Evolutionary conservation across 1,284 basidiomycete species (phyloP).

Genomic region (Heterobasidion parviporum): DNA sequence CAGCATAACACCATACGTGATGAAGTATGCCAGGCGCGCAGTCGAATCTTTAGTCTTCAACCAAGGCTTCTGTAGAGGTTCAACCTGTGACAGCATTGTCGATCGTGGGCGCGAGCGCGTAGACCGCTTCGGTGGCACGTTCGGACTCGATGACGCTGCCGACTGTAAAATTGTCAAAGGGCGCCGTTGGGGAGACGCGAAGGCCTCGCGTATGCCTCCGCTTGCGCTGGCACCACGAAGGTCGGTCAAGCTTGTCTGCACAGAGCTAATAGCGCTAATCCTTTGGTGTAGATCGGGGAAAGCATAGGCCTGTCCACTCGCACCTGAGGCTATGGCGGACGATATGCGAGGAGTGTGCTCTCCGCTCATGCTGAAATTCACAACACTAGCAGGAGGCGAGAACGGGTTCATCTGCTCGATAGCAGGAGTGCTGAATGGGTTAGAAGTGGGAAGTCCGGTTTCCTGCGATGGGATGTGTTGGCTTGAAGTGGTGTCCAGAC

Average conservation of each 20-base stretch:
- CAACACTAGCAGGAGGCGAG: slow-evolving; percentile 41
- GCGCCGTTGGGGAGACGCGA: slow-evolving; percentile 43
- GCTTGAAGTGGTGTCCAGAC: not conserved
- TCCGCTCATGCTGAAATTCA: slow-evolving; percentile 26
- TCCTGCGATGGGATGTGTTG: too few relatives aligned
- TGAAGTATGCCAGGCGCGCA: slow-evolving; percentile 51
- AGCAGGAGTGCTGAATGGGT: slow-evolving; percentile 26
- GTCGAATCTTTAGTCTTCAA: slow-evolving; percentile 53
- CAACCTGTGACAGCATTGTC: slow-evolving; percentile 57
- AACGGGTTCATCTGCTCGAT: slow-evolving; percentile 36
- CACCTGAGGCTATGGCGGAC: too few relatives aligned
- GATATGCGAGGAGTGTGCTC: too few relatives aligned
- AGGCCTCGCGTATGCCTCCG: slow-evolving; percentile 33
- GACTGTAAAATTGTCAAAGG: slow-evolving; percentile 22
- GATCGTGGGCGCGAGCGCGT: slow-evolving; percentile 36
- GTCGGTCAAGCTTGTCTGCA: slow-evolving; percentile 19
- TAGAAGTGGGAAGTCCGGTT: not conserved
- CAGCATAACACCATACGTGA: slow-evolving; percentile 53
- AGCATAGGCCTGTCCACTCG: slow-evolving; percentile 18
- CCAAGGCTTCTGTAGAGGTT: slow-evolving; percentile 69
- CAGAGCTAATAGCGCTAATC: slow-evolving; percentile 1
- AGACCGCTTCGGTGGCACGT: too few relatives aligned
- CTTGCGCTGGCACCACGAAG: slow-evolving; percentile 12
- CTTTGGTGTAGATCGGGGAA: slow-evolving; percentile 19
- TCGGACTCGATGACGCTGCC: too few relatives aligned